Evolutionary conservation across 495 filamentous ascomycete genomes (phyloP).

Genomic region (Aspergillus sclerotioniger): DNA sequence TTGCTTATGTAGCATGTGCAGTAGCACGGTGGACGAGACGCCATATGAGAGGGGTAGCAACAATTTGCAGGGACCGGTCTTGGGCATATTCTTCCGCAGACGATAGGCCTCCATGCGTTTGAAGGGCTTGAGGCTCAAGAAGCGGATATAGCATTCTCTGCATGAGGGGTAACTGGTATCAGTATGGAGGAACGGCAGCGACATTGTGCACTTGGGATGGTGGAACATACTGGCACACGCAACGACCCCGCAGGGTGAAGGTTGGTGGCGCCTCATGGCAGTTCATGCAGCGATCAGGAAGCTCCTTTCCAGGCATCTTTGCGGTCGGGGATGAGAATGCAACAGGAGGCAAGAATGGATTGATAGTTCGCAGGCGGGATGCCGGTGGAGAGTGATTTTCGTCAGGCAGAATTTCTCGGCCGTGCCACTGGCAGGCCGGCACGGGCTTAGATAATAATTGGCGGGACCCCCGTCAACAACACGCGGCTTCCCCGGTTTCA

Average conservation of each 20-base stretch:
- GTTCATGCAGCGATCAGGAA: constrained; percentile 33
- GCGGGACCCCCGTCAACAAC: constrained; percentile 19
- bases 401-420: constrained; percentile 24
- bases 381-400: constrained; percentile 9
- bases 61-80: constrained; percentile 49
- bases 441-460: constrained; percentile 31
- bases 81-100: constrained; percentile 32
- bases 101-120: constrained; percentile 73
- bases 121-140: constrained; percentile 70
- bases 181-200: not conserved
- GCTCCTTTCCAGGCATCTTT: constrained; percentile 42
- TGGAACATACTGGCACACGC: constrained; percentile 46
- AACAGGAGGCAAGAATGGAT: not conserved
- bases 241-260: constrained; percentile 41
- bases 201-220: constrained; percentile 8
- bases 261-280: constrained; percentile 41
- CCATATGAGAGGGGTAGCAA: constrained; percentile 83
- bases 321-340: not conserved
- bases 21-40: constrained; percentile 71
- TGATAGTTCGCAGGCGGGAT: constrained; percentile 16
- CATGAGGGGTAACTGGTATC: constrained; percentile 14
- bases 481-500: constrained; percentile 35
- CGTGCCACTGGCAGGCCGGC: constrained; percentile 13
- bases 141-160: constrained; percentile 75
- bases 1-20: constrained; percentile 72